Evolutionary conservation across 2,329 filamentous ascomycete species (phyloP).

Genomic region (Aspergillus intermedius): DNA sequence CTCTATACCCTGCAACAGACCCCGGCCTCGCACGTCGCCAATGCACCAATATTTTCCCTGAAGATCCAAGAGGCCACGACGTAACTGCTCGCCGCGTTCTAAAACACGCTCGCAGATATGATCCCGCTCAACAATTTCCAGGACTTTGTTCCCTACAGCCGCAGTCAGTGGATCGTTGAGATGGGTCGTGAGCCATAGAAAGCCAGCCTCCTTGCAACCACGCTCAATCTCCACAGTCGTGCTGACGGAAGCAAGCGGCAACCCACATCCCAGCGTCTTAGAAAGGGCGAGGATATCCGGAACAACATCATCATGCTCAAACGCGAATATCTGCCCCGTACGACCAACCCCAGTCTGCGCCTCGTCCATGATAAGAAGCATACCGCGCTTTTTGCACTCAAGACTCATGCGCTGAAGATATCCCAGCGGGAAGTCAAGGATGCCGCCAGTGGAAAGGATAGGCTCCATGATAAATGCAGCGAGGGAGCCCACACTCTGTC

Average conservation of each 20-base stretch:
- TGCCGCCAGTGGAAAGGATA: constrained; percentile 54
- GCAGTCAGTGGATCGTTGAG: constrained; percentile 57
- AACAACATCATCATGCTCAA: constrained; percentile 47
- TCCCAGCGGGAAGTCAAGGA: constrained; percentile 53
- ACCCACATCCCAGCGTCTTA: constrained; percentile 56
- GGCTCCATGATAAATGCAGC: constrained; percentile 59
- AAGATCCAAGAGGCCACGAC: constrained; percentile 42
- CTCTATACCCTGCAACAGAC: constrained; percentile 54
- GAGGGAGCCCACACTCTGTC: constrained; percentile 54
- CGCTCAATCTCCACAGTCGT: constrained; percentile 50
- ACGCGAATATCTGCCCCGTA: constrained; percentile 54
- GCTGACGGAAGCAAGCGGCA: constrained; percentile 54
- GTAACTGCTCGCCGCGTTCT: constrained; percentile 42
- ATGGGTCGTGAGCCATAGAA: constrained; percentile 56
- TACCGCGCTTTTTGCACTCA: constrained; percentile 49
- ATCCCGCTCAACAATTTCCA: constrained; percentile 56
- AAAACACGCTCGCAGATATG: constrained; percentile 44
- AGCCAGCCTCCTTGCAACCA: constrained; percentile 44
- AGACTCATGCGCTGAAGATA: constrained; percentile 52
- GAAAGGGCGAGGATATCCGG: constrained; percentile 55
- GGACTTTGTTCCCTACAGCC: constrained; percentile 55
- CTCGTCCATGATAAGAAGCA: constrained; percentile 56
- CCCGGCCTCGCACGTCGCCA: constrained; percentile 55
- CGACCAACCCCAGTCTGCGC: constrained; percentile 55
- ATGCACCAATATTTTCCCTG: constrained; percentile 53